Conservation (phyloP, 768 basidiomycete genomes). For the Agaricus bisporus region DNA sequence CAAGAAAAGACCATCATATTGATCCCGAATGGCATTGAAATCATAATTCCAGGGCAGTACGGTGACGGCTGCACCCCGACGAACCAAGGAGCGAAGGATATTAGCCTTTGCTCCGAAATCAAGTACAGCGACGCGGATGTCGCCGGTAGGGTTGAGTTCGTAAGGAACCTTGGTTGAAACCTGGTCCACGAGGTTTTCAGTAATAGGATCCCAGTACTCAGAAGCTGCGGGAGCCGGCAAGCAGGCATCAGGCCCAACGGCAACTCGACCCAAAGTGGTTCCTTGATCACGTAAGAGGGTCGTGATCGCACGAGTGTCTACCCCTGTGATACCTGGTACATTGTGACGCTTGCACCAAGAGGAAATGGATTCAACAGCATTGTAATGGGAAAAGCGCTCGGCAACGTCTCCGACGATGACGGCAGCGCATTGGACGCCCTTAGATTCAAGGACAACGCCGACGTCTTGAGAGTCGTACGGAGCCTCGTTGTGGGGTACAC, state of each 20-base stretch:
- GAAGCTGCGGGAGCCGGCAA: slow-evolving; percentile 49
- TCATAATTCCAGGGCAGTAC: slow-evolving; percentile 98
- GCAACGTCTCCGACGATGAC: slow-evolving; percentile 94
- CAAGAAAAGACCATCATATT: slow-evolving; percentile 92
- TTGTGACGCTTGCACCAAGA: slow-evolving; percentile 90
- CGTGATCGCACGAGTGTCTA: slow-evolving; percentile 97
- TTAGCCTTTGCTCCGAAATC: slow-evolving; percentile 99
- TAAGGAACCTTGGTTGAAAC: slow-evolving; percentile 84
- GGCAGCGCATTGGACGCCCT: slow-evolving; percentile 85
- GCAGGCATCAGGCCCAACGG: slow-evolving; percentile 68
- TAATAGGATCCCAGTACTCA: slow-evolving; percentile 92
- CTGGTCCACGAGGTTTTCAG: slow-evolving; percentile 91
- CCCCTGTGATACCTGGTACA: slow-evolving; percentile 92
- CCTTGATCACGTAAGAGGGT: slow-evolving; percentile 91
- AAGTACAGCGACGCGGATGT: slow-evolving; percentile 89
- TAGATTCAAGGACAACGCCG: slow-evolving; percentile 85
- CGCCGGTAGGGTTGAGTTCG: slow-evolving; percentile 78
- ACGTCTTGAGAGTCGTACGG: slow-evolving; percentile 71
- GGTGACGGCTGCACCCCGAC: slow-evolving; percentile 87
- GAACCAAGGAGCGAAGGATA: slow-evolving; percentile 87
- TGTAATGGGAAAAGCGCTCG: slow-evolving; percentile 91
- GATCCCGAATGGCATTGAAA: slow-evolving; percentile 86
- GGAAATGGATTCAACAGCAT: slow-evolving; percentile 87
- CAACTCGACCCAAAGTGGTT: slow-evolving; percentile 89
- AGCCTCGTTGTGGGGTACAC: slow-evolving; percentile 79